Percentiles rank a stretch among this genome's conserved stretches.
phyloP scores from a whole-genome alignment of 768 basidiomycete species.

The Auricularia auricula-judae region DNA sequence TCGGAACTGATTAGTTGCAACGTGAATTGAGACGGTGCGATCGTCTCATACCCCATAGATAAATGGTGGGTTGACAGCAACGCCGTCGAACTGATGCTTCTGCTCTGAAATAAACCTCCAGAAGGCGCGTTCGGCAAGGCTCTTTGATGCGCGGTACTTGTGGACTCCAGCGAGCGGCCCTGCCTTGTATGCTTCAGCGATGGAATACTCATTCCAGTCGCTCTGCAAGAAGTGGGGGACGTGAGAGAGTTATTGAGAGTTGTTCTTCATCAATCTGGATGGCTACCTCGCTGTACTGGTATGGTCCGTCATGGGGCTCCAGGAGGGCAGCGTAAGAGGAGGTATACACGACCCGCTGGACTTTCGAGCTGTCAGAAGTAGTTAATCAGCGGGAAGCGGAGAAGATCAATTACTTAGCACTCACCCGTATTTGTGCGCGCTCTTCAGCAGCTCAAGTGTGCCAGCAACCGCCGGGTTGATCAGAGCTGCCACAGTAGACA shows the following conservation, averaged over 20 bases:
- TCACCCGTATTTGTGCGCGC: not conserved
- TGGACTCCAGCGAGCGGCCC: conserved; percentile 14
- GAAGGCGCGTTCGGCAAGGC: conserved; percentile 19
- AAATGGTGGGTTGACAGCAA: conserved; percentile 43
- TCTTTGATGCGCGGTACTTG: conserved; percentile 19
- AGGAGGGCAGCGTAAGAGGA: conserved; percentile 47
- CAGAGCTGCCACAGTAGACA: conserved; percentile 10
- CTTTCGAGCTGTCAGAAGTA: conserved; percentile 20
- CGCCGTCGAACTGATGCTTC: conserved; percentile 38
- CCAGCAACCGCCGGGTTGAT: conserved; percentile 16
- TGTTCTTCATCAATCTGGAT: not conserved
- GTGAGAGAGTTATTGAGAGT: not conserved
- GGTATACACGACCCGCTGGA: conserved; percentile 63
- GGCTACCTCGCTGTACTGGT: not conserved
- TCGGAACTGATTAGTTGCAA: not conserved
- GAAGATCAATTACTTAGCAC: not conserved
- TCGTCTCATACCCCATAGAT: conserved; percentile 4
- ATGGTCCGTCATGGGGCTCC: conserved; percentile 2
- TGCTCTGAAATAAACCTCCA: conserved; percentile 22
- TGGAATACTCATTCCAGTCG: conserved; percentile 23
- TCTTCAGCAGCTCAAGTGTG: not conserved
- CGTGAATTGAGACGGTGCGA: not conserved
- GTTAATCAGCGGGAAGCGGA: not conserved
- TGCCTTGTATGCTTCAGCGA: conserved; percentile 17
- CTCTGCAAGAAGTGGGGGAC: conserved; percentile 7